A percentile compares a stretch with the other conserved stretches of the same genome.
phyloP scores from a whole-genome alignment of 2,329 filamentous ascomycete genomes.

The Juglanconis juglandina region DNA sequence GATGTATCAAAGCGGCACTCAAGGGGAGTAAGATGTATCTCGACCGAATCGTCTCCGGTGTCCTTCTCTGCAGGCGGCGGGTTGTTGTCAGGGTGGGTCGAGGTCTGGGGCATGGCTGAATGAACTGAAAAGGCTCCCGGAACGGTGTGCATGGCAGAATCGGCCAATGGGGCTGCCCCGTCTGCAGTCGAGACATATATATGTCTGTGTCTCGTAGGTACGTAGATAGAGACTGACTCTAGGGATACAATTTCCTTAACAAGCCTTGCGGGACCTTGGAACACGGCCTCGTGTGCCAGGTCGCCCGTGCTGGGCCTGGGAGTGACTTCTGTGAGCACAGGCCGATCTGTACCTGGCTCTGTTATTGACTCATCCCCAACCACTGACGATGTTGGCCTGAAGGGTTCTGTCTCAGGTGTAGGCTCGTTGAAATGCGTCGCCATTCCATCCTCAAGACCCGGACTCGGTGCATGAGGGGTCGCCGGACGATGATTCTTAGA shows the following conservation, averaged over 20 bases:
- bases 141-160: slow-evolving; percentile 34
- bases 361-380: not conserved
- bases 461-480: not conserved
- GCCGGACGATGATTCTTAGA: slow-evolving; percentile 6
- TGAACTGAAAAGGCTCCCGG: slow-evolving; percentile 61
- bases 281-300: slow-evolving; percentile 44
- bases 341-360: not conserved
- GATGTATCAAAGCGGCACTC: slow-evolving; percentile 54
- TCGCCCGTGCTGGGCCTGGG: slow-evolving; percentile 17
- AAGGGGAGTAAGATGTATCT: slow-evolving; percentile 51
- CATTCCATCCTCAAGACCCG: not conserved
- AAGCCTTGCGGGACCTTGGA: slow-evolving; percentile 50
- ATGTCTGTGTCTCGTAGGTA: slow-evolving; percentile 49
- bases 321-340: slow-evolving; percentile 10
- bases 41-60: slow-evolving; percentile 36
- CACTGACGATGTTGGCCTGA: not conserved
- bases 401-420: not conserved
- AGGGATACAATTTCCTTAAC: slow-evolving; percentile 54
- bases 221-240: slow-evolving; percentile 49
- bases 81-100: slow-evolving; percentile 9
- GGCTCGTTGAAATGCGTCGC: not conserved
- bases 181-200: slow-evolving; percentile 30
- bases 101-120: slow-evolving; percentile 17
- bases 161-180: not conserved
- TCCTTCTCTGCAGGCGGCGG: slow-evolving; percentile 15